Evolutionary conservation across 2,329 filamentous ascomycete genomes (phyloP).

Genomic region (Bipolaris victoriae): DNA sequence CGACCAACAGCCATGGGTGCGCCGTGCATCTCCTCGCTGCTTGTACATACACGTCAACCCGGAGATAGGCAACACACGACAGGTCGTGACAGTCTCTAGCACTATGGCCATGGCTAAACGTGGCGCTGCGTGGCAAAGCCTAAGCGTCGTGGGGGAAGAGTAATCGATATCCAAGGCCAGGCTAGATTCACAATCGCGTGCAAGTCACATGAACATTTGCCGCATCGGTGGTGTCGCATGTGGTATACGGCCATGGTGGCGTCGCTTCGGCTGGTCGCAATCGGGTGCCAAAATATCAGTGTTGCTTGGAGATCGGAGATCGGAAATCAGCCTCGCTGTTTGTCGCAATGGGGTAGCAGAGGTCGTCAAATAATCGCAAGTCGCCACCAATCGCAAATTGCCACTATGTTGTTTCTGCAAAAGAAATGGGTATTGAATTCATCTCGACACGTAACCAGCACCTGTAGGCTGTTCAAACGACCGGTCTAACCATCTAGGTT

Average conservation of each 20-base stretch:
- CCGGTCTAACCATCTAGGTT: conserved; percentile 22
- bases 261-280: conserved; percentile 6
- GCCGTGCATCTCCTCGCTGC: neutral
- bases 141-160: neutral
- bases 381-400: conserved; percentile 14
- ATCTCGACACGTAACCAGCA: conserved; percentile 12
- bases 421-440: conserved; percentile 31
- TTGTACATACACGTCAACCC: neutral
- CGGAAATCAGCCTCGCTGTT: conserved; percentile 16
- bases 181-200: neutral
- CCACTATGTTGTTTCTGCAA: conserved; percentile 3
- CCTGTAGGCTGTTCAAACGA: conserved; percentile 13
- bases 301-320: conserved; percentile 1
- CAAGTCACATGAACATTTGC: neutral
- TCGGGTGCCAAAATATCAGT: neutral
- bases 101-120: neutral
- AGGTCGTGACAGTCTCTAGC: neutral
- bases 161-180: neutral
- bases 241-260: neutral
- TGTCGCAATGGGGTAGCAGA: conserved; percentile 25
- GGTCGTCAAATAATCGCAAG: neutral
- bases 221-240: conserved; percentile 1
- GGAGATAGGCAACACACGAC: neutral
- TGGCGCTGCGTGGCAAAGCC: neutral
- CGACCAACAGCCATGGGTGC: neutral